Conservation (phyloP, 2,329 filamentous ascomycete genomes). For the Clarireedia sp. region DNA sequence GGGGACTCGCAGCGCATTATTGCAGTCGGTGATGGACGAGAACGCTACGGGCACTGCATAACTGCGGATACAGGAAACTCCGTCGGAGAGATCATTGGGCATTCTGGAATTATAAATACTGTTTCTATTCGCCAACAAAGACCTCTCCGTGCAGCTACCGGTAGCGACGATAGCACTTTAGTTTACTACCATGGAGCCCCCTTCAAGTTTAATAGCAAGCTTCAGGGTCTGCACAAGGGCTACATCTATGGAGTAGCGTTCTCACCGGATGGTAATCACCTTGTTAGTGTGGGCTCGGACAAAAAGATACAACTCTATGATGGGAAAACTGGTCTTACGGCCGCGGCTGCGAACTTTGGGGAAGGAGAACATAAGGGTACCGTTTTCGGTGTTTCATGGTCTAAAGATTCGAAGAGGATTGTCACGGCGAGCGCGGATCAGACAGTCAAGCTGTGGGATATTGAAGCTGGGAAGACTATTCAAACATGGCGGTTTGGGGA, state of each 20-base stretch:
- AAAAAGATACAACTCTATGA: conserved; percentile 90
- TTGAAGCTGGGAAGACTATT: conserved; percentile 64
- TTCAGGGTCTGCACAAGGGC: conserved; percentile 70
- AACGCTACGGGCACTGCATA: conserved; percentile 88
- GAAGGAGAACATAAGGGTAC: conserved; percentile 85
- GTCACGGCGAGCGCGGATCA: conserved; percentile 91
- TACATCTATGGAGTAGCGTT: conserved; percentile 86
- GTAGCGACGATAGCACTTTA: conserved; percentile 79
- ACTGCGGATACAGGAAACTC: conserved; percentile 94
- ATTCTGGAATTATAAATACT: conserved; percentile 83
- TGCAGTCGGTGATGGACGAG: conserved; percentile 89
- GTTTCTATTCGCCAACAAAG: conserved; percentile 85
- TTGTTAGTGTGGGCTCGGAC: conserved; percentile 91
- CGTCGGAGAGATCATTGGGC: conserved; percentile 87
- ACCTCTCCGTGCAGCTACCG: conserved; percentile 85
- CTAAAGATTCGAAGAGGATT: conserved; percentile 74
- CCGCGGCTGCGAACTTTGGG: conserved; percentile 55
- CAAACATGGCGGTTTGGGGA: conserved; percentile 82
- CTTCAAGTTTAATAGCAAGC: conserved; percentile 90
- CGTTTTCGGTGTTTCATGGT: conserved; percentile 89
- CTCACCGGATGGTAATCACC: conserved; percentile 71
- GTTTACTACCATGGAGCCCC: conserved; percentile 91
- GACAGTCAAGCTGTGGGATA: conserved; percentile 92
- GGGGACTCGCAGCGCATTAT: conserved; percentile 95
- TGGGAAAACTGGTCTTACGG: conserved; percentile 85